These are phyloP conservation scores for Irpex sp. DNA, from an alignment of 1,284 basidiomycete genomes.

Conservation along the genomic window DNA sequence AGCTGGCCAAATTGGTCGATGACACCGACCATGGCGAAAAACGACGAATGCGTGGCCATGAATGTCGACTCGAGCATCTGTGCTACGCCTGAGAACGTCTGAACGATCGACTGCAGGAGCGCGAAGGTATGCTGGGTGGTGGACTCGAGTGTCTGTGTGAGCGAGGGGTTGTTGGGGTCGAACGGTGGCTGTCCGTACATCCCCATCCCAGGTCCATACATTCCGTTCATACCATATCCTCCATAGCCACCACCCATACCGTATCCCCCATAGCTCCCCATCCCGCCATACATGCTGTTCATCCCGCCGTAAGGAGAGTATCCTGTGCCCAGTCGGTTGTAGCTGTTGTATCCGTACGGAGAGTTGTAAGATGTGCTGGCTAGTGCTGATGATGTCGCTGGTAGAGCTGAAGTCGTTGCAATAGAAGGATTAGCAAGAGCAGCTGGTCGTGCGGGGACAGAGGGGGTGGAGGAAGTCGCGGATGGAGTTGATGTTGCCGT, in stretches of 20 bases:
- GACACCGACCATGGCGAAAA: conserved; percentile 99
- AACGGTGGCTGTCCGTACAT: conserved; percentile 40
- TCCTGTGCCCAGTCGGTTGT: conserved; percentile 40
- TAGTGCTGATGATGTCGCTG: conserved; percentile 15
- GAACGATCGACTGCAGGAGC: conserved; percentile 91
- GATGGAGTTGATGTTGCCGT: conserved; percentile 27
- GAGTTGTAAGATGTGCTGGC: conserved; percentile 26
- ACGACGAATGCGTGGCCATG: conserved; percentile 97
- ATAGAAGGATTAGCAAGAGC: conserved; percentile 23
- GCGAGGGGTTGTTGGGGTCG: conserved; percentile 56
- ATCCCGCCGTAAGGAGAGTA: conserved; percentile 38
- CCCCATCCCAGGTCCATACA: conserved; percentile 34
- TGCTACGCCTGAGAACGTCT: conserved; percentile 93
- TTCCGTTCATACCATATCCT: conserved; percentile 33
- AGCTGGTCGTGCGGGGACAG: conserved; percentile 40
- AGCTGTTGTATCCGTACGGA: conserved; percentile 40
- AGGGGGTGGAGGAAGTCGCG: conserved; percentile 20
- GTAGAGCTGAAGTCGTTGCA: conserved; percentile 23
- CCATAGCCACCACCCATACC: conserved; percentile 30
- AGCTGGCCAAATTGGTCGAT: conserved; percentile 93
- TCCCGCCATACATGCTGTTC: conserved; percentile 31
- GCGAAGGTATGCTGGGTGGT: conserved; percentile 93
- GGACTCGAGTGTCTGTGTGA: conserved; percentile 85
- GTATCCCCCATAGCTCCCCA: conserved; percentile 35
- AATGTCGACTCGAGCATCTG: conserved; percentile 99